A percentile compares a stretch with the other conserved stretches of the same genome.
These are phyloP conservation scores for Penicillium diatomitis DNA, from an alignment of 495 filamentous ascomycete species.

Conservation along the genomic window DNA sequence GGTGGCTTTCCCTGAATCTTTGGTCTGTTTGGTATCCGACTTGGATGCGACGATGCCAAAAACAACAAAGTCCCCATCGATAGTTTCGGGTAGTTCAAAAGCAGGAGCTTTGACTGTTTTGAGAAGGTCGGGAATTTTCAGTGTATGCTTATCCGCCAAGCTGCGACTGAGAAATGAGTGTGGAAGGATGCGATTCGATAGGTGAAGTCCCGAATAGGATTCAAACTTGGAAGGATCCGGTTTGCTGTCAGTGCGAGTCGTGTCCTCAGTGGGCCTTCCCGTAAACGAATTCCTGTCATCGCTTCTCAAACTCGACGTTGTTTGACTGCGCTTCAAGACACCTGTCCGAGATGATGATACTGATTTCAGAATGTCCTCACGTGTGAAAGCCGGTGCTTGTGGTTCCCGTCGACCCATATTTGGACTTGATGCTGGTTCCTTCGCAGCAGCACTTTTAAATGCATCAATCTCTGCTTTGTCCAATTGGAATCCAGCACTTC, in stretches of 20 bases:
- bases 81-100: constrained; percentile 79
- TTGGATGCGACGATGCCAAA: constrained; percentile 82
- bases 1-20: constrained; percentile 37
- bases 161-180: constrained; percentile 69
- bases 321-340: constrained; percentile 42
- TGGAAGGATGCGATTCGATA: constrained; percentile 78
- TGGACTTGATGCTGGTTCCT: constrained; percentile 22
- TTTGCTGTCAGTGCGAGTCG: constrained; percentile 7
- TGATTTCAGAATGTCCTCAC: constrained; percentile 54
- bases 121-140: constrained; percentile 73
- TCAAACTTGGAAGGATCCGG: constrained; percentile 56
- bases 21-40: constrained; percentile 66
- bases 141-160: constrained; percentile 64
- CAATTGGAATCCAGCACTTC: constrained; percentile 67
- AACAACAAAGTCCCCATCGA: constrained; percentile 79
- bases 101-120: constrained; percentile 70
- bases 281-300: constrained; percentile 1
- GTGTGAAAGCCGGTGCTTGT: constrained; percentile 43
- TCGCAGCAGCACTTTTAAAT: constrained; percentile 51
- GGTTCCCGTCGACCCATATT: constrained; percentile 37
- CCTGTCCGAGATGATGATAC: constrained; percentile 20
- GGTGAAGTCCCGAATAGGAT: constrained; percentile 73
- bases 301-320: constrained; percentile 36
- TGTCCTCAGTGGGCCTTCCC: constrained; percentile 8
- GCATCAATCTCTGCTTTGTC: constrained; percentile 55